Base-by-base conservation (phyloP, 257 asterid species). In the Linaria vulgaris region DNA sequence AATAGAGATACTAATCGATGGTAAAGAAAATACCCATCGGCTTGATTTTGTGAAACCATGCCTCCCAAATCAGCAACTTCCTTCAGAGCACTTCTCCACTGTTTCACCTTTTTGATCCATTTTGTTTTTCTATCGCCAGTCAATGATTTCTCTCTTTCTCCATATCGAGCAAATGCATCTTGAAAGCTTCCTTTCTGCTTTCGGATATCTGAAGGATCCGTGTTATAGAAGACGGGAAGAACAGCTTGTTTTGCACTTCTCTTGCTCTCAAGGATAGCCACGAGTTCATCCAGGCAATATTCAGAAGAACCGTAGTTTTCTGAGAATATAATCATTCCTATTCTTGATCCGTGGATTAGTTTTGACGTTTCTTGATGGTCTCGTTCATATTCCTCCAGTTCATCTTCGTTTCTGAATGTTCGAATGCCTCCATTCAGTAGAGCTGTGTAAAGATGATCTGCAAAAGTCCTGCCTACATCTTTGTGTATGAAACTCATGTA, bases 21-120 rank as follows among this genome's bases (percentile, higher is more conserved):
- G 13, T 44, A 44, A 44, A 44, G 49, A 44, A 44, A 44, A 4
- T 44, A 44, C 49, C 49, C 49, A 44, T 44, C 49, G 7, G 49
- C 49, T 44, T 44, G 49, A 44, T 44, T 44, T 44, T 44, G 49
- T 44, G 49, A 44, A 44, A 44, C 49, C 49, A 44, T 44, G 49
- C 49, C 49, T 44, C 49, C 49, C 49, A 44, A 44, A 44, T 44
- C 49, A 44, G 49, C 49, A 13, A 44, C 17, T 44, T 44, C 49
- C 7, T 44, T 44, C 4, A 44, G 49, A 44, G 49, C 49, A 44
- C 5, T 12, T 19, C 17, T 44, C 49, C 49, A 44, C 17, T 44
- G 19, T 44, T 44, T 44, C 49, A 44, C 49, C 49, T 44, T 44
- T 44, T 44, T 19, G 2, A 44, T 44, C 49, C 49, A 44, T 13